Evolutionary conservation across 2,329 filamentous ascomycete genomes (phyloP), one percentile per base, ranked within the genome.

Genomic region (Exophiala viscosa): DNA sequence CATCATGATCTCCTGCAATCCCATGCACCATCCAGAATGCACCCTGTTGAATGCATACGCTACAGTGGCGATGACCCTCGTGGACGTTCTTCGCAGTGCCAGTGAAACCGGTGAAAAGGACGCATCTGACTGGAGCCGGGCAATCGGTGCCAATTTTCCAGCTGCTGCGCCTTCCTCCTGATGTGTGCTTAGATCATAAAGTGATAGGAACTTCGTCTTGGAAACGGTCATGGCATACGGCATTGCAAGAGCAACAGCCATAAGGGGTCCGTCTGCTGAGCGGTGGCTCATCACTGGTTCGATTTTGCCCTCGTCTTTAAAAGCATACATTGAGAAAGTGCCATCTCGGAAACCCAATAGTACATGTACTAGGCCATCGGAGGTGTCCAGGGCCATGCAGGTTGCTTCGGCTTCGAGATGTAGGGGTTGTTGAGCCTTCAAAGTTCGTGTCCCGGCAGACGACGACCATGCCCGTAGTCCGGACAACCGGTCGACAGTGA

Each of bases 151-250:
- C 28, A 54, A 35, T 13, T 20, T 20, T 15, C 11, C 23, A 1
- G 9, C n/a, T 15, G 43, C 8, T 17, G 20, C 14, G 20, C 17
- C 40, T 0, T 88, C 92, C 6, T 87, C 86, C 48, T 9, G 39
- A 13, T 44, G 54, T 8, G 51, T 44, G 5, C 43, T 54, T 56
- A 91, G 85, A 0, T 79, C 82, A 67, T 95, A 96, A 1, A 96
- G 70, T 0, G 87, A 90, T 35, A 96, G 74, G 6, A 86, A 72
- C 41, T 90, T 87, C 11, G 82, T 80, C 18, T 82, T 78, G 1
- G 89, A 92, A 58, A 93, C 88, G 1, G 87, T 89, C 8, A 95
- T 72, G 1, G 95, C 68, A 64, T 91, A 93, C 0, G 90, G 88
- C 56, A 84, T 81, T 0, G 82, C 81, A 50, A 85, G 84, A 5